These are phyloP conservation scores for Crithidia fasciculata DNA, from an alignment of 208 protist species.

Conservation along the genomic window DNA sequence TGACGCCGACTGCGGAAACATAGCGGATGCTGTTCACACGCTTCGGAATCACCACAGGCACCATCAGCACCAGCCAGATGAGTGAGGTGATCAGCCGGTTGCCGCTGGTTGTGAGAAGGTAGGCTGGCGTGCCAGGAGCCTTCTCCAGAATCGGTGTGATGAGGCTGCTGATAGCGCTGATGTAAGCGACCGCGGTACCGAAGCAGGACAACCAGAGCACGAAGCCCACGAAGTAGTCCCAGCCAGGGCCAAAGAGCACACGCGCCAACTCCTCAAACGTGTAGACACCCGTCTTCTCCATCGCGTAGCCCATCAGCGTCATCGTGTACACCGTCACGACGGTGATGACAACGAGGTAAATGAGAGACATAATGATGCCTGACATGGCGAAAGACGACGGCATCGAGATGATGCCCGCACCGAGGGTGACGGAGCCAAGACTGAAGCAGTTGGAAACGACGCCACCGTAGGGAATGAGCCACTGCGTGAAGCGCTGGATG, in stretches of 20 bases:
- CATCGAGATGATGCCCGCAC: constrained; percentile 66
- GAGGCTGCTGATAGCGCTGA: constrained; percentile 69
- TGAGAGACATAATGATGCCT: constrained; percentile 61
- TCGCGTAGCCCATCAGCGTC: constrained; percentile 52
- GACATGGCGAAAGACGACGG: constrained; percentile 53
- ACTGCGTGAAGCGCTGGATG: constrained; percentile 12
- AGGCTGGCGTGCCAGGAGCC: constrained; percentile 38
- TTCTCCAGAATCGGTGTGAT: constrained; percentile 54
- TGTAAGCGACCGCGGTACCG: constrained; percentile 76
- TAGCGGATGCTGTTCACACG: constrained; percentile 83
- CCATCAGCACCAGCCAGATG: constrained; percentile 64
- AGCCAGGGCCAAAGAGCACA: constrained; percentile 48
- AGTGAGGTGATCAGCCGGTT: constrained; percentile 43
- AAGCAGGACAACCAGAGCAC: constrained; percentile 70
- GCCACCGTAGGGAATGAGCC: constrained; percentile 52
- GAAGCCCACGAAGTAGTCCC: constrained; percentile 74
- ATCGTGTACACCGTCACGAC: constrained; percentile 65
- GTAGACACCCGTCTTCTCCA: constrained; percentile 52
- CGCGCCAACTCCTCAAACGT: constrained; percentile 65
- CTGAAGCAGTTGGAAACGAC: constrained; percentile 63
- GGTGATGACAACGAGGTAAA: constrained; percentile 64
- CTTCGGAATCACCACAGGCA: constrained; percentile 76
- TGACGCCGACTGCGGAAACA: constrained; percentile 65
- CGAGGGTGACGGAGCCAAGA: constrained; percentile 66
- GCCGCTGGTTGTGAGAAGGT: constrained; percentile 39